Base-by-base conservation (phyloP, 371 early-diverging fungal genomes). In the Gilbertella persicaria region DNA sequence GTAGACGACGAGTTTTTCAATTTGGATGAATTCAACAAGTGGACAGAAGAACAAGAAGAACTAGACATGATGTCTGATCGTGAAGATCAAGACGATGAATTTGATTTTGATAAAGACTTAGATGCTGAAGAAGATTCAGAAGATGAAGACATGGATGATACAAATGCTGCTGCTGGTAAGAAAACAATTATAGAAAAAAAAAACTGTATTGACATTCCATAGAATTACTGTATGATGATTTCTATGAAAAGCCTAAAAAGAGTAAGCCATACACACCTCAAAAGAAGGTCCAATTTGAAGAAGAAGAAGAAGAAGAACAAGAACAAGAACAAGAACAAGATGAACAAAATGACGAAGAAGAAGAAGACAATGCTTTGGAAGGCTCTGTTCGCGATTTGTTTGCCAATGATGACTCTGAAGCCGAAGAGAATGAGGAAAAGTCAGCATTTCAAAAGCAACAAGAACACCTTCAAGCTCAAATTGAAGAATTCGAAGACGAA, bases 401-500 rank as follows among this genome's bases (percentile, higher is more conserved):
- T 55, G 85, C 73, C 54, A 64, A 73, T 1, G 86, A 82, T 5
- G 69, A 72, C 17, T 81, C 79, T 13, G 79, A 70, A 46, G 52
- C 55, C 38, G 55, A 42, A 14, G 69, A 49, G 39, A 52, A 58
- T 19, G 66, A 50, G 33, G 74, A 71, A 41, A 62, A 58, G 26
- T 93, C 95, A 13, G 73, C 79, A 8, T 91, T 89, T 48, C 89
- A 96, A 71, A 82, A 80, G 56, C 79, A 86, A 59, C 92, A 93
- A 58, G 78, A 74, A 38, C 77, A 55, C 62, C 21, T 63, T 12
- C 45, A 42, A 9, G 45, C 38, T 35, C 63, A 87, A 59, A 97
- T 97, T 53, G 79, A 83, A 23, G 75, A 80, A 55, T 79, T 95
- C 28, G 98, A 98, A 62, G 73, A 85, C 37, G 96, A 97, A 69